phyloP scores from a whole-genome alignment of 106 monocot genomes.

The Triglochin maritima region DNA sequence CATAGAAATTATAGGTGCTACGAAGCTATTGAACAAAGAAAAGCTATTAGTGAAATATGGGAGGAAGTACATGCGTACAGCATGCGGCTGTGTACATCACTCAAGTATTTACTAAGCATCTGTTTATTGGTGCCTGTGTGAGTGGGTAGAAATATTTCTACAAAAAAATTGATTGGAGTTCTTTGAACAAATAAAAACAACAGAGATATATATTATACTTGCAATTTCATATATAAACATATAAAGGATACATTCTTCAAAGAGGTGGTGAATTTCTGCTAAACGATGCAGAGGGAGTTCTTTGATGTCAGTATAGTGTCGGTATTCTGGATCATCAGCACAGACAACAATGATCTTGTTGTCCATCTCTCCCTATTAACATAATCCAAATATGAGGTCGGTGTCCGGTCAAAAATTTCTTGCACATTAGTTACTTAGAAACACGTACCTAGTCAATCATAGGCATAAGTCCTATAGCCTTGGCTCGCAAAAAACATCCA shows the following conservation, averaged over 20 bases:
- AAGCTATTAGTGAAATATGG: too few species aligned
- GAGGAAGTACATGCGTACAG: too few species aligned
- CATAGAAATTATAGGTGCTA: too few species aligned
- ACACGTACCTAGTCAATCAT: conserved; percentile 24
- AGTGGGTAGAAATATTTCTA: too few species aligned
- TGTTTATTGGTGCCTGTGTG: background rate
- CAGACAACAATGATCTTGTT: conserved; percentile 27
- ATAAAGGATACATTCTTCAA: conserved; percentile 26
- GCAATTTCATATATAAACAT: background rate
- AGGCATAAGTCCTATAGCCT: conserved; percentile 29
- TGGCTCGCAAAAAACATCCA: conserved; percentile 24
- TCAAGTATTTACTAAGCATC: background rate
- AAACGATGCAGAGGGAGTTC: conserved; percentile 20
- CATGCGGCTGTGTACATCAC: background rate
- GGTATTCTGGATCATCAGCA: conserved; percentile 27
- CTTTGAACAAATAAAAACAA: background rate
- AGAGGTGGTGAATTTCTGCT: conserved; percentile 18
- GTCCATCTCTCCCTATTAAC: conserved; percentile 24
- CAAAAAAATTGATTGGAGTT: too few species aligned
- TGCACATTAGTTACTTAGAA: too few species aligned
- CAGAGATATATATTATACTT: background rate
- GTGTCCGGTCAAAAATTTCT: background rate
- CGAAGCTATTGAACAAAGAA: too few species aligned
- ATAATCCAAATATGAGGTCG: background rate
- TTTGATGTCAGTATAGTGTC: conserved; percentile 21